Conservation (phyloP, 768 basidiomycete species). For the Lactarius psammicola region DNA sequence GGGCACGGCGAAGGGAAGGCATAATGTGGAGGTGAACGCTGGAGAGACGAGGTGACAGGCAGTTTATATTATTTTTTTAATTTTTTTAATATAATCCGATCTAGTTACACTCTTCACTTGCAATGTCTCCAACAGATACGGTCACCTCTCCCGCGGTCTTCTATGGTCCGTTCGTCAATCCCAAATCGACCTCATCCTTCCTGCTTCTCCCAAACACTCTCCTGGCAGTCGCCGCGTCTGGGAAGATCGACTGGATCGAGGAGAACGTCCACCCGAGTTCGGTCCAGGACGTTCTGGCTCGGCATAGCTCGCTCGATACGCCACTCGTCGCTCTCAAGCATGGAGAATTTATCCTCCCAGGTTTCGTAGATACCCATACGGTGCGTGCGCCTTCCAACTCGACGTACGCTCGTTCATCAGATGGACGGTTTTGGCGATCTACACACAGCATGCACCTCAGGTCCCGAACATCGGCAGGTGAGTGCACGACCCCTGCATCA, state of each 20-base stretch:
- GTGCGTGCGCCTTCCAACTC: conserved; percentile 44
- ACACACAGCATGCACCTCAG: conserved; percentile 76
- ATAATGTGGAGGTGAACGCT: conserved; percentile 41
- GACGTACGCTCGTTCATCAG: not conserved
- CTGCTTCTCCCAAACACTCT: conserved; percentile 51
- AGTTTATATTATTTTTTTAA: not conserved
- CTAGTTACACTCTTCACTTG: too few relatives aligned
- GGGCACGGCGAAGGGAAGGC: conserved; percentile 81
- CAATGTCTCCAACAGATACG: too few relatives aligned
- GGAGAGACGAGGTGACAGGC: conserved; percentile 37
- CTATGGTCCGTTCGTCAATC: conserved; percentile 60
- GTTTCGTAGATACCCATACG: conserved; percentile 89
- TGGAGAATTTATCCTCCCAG: conserved; percentile 75
- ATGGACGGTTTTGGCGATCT: not conserved
- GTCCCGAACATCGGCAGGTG: conserved; percentile 69
- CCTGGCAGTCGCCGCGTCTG: conserved; percentile 49
- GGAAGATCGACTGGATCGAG: conserved; percentile 71
- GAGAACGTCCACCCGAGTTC: conserved; percentile 48
- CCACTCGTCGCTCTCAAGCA: conserved; percentile 41
- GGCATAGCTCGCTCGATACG: conserved; percentile 44
- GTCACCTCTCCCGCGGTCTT: conserved; percentile 42
- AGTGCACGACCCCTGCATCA: conserved; percentile 30
- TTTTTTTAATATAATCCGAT: too few relatives aligned
- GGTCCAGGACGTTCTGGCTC: conserved; percentile 51
- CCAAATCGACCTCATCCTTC: conserved; percentile 44